Conservation (phyloP, 305 asterid genomes). For the Rubia occidens region DNA sequence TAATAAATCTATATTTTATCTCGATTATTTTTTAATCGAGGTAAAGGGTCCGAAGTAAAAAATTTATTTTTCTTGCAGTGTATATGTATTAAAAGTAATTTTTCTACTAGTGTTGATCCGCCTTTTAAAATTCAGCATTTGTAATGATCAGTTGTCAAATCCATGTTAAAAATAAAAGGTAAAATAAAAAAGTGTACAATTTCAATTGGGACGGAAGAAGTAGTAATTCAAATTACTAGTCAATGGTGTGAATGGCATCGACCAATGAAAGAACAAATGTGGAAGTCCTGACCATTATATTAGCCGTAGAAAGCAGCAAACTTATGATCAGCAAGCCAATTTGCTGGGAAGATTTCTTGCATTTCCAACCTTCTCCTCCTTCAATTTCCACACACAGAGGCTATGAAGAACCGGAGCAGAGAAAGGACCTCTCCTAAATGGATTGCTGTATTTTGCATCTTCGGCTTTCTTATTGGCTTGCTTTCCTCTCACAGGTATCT, state of each 20-base stretch:
- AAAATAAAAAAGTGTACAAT: no score
- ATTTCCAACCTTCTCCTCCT: neutral
- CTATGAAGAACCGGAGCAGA: slow-evolving; percentile 21
- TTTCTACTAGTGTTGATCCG: no score
- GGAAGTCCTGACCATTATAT: neutral
- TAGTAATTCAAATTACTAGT: neutral
- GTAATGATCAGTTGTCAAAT: no score
- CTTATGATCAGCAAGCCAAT: neutral
- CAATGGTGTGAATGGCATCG: neutral
- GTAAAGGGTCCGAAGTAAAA: no score
- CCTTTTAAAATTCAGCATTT: no score
- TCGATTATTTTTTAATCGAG: no score
- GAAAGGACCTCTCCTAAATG: slow-evolving; percentile 39
- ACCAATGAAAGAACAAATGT: neutral
- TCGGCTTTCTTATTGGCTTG: slow-evolving; percentile 54
- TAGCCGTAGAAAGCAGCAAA: slow-evolving; percentile 1
- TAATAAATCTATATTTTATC: no score
- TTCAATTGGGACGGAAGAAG: no score
- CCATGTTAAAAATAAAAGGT: no score
- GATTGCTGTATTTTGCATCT: slow-evolving; percentile 41
- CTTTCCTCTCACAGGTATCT: slow-evolving; percentile 46
- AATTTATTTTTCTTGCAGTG: no score
- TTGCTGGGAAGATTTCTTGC: neutral
- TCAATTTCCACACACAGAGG: neutral
- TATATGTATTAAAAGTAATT: no score